These are phyloP conservation scores for Trichoderma koningii DNA, from an alignment of 2,329 filamentous ascomycete species.

Conservation along the genomic window DNA sequence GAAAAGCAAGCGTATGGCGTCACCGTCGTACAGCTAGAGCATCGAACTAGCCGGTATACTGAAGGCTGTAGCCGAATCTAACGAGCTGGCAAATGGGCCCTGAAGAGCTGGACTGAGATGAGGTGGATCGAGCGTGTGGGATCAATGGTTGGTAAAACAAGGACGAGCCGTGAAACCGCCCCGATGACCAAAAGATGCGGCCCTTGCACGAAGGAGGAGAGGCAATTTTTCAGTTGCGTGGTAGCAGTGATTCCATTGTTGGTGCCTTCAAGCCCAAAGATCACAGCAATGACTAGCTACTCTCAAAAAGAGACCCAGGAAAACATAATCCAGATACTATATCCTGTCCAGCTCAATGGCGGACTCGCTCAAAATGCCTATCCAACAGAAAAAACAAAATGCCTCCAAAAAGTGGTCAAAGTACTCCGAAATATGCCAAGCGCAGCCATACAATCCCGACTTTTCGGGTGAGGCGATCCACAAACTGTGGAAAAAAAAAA, in stretches of 20 bases:
- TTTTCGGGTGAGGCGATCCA: constrained; percentile 6
- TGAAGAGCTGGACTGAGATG: constrained; percentile 22
- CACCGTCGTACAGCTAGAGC: background rate
- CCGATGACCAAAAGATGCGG: background rate
- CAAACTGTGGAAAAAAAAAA: background rate
- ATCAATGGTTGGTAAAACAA: background rate
- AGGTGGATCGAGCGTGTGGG: background rate
- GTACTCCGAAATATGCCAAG: constrained; percentile 21
- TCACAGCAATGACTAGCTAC: background rate
- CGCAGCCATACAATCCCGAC: constrained; percentile 15
- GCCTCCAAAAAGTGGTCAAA: constrained; percentile 10
- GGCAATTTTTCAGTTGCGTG: background rate
- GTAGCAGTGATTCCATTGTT: constrained; percentile 4
- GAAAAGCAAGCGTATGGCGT: constrained; percentile 3
- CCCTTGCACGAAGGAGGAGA: background rate
- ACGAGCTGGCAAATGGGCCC: constrained; percentile 5
- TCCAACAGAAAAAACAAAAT: constrained; percentile 5
- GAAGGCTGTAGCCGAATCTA: constrained; percentile 1
- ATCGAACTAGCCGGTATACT: background rate
- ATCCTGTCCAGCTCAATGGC: background rate
- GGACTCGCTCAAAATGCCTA: constrained; percentile 1
- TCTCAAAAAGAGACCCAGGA: background rate
- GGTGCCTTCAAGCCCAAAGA: background rate
- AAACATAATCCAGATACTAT: background rate
- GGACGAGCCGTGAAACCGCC: background rate